Conservation (phyloP, 768 basidiomycete genomes). For the Roridomyces roridus region DNA sequence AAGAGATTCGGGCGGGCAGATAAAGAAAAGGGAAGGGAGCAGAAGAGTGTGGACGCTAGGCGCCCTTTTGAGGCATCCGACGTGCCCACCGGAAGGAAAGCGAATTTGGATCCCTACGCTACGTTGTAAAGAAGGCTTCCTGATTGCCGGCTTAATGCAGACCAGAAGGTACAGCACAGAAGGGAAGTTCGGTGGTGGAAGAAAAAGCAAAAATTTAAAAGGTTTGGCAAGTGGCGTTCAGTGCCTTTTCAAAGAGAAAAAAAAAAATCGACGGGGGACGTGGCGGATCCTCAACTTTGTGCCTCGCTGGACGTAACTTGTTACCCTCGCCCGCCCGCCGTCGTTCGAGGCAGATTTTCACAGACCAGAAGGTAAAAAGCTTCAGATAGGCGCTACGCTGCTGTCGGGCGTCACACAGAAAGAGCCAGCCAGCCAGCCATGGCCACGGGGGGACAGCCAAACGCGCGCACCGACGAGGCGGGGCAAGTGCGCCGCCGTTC, state of each 20-base stretch:
- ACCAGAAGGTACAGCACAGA: conserved; percentile 13
- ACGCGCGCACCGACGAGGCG: conserved; percentile 3
- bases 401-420: background rate
- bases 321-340: background rate
- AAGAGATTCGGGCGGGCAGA: background rate
- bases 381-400: conserved; percentile 1
- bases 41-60: conserved; percentile 2
- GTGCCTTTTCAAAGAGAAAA: background rate
- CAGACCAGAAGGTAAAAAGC: conserved; percentile 14
- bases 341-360: conserved; percentile 15
- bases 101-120: conserved; percentile 27
- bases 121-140: conserved; percentile 24
- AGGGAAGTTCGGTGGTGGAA: conserved; percentile 18
- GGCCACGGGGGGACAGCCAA: background rate
- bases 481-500: conserved; percentile 9
- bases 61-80: conserved; percentile 23
- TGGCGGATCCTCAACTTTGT: conserved; percentile 6
- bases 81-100: conserved; percentile 23
- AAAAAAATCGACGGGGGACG: conserved; percentile 2
- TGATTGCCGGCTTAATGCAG: conserved; percentile 24
- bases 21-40: conserved; percentile 6
- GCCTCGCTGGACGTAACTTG: conserved; percentile 2
- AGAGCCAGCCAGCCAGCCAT: no score
- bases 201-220: no score
- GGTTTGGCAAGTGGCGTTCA: conserved; percentile 18